These are phyloP conservation scores for Trametes villosa DNA, from an alignment of 768 basidiomycete genomes.

Conservation along the genomic window DNA sequence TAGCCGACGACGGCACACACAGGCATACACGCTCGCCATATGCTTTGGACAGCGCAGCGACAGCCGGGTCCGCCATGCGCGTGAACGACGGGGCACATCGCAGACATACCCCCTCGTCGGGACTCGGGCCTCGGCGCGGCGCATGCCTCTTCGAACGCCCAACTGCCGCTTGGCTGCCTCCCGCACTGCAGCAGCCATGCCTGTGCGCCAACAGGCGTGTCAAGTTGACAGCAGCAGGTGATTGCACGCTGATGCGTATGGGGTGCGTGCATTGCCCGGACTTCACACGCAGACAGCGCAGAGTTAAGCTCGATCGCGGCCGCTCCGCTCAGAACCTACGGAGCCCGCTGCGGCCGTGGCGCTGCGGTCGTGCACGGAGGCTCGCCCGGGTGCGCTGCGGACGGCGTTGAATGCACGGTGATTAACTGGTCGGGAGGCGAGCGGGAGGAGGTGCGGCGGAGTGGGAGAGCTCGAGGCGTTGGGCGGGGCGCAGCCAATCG, in stretches of 20 bases:
- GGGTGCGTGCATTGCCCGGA: neutral
- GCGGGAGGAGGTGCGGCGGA: too few relatives aligned
- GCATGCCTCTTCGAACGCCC: too few relatives aligned
- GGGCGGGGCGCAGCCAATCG: too few relatives aligned
- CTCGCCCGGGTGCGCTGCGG: too few relatives aligned
- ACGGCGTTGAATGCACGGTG: too few relatives aligned
- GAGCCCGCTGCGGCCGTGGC: too few relatives aligned
- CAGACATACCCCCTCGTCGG: too few relatives aligned
- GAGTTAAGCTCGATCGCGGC: neutral
- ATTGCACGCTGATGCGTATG: neutral
- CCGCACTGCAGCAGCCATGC: neutral
- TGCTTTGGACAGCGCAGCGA: neutral
- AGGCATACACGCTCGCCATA: neutral
- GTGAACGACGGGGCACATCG: neutral
- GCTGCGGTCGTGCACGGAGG: too few relatives aligned
- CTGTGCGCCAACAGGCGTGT: neutral
- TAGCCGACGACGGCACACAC: neutral
- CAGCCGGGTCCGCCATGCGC: neutral
- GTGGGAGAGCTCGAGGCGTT: too few relatives aligned
- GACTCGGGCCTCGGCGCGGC: too few relatives aligned
- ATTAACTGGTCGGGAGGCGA: too few relatives aligned
- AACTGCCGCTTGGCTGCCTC: neutral
- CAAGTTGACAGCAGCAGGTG: neutral
- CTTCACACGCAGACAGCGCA: neutral
- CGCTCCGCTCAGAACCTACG: too few relatives aligned